A percentile compares a stretch with the other conserved stretches of the same genome.
These are phyloP conservation scores for Serendipita sp. DNA, from an alignment of 1,284 basidiomycete species.

Conservation along the genomic window DNA sequence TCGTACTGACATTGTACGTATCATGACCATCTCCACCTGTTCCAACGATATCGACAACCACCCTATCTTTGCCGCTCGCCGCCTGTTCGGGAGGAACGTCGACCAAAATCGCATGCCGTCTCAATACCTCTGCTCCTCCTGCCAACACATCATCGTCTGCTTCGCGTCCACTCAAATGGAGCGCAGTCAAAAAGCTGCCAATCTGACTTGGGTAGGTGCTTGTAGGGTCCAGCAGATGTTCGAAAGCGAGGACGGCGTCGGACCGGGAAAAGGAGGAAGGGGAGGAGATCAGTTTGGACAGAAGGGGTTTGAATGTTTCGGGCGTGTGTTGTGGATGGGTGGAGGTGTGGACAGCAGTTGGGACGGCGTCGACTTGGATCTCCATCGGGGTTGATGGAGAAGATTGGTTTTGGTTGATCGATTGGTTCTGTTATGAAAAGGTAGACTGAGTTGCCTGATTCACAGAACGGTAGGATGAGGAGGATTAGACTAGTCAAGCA, in stretches of 20 bases:
- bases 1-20: constrained; percentile 95
- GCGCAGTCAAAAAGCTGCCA: constrained; percentile 70
- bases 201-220: constrained; percentile 54
- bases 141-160: constrained; percentile 58
- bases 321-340: constrained; percentile 20
- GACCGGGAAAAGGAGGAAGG: constrained; percentile 61
- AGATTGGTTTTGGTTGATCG: too few relatives aligned
- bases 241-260: constrained; percentile 56
- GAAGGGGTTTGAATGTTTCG: constrained; percentile 59
- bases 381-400: too few relatives aligned
- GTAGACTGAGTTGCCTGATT: too few relatives aligned
- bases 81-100: constrained; percentile 24
- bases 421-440: too few relatives aligned
- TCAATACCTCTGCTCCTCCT: constrained; percentile 61
- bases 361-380: background rate
- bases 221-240: constrained; percentile 59
- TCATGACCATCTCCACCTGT: constrained; percentile 96
- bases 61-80: background rate
- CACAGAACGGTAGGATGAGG: too few relatives aligned
- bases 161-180: constrained; percentile 66
- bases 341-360: background rate
- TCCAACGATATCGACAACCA: constrained; percentile 43
- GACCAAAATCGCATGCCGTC: constrained; percentile 48
- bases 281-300: constrained; percentile 62
- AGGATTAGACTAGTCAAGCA: too few relatives aligned